These are phyloP conservation scores for Hyphodiscus sp. DNA, from an alignment of 2,329 filamentous ascomycete genomes.

Conservation along the genomic window DNA sequence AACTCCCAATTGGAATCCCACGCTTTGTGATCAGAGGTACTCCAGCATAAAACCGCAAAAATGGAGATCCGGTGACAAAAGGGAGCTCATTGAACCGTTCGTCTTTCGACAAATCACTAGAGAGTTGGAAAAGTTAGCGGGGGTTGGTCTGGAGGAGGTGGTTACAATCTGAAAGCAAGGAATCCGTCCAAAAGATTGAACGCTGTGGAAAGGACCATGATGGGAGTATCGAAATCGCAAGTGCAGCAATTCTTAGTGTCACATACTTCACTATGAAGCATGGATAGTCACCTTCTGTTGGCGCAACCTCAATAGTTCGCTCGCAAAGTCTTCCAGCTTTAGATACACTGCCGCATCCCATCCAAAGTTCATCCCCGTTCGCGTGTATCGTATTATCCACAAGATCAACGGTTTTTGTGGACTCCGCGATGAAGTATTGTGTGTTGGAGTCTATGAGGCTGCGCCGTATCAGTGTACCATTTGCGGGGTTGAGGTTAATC, in stretches of 20 bases:
- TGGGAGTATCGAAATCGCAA: background rate
- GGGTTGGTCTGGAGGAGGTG: too few species aligned
- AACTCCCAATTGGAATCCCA: constrained; percentile 46
- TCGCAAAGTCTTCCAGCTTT: constrained; percentile 29
- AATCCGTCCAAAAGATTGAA: too few species aligned
- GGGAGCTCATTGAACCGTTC: constrained; percentile 26
- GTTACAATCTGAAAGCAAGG: too few species aligned
- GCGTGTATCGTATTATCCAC: constrained; percentile 23
- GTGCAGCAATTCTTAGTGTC: background rate
- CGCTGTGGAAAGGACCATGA: too few species aligned
- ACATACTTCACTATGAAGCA: constrained; percentile 24
- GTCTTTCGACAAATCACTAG: constrained; percentile 23
- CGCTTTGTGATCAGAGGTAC: constrained; percentile 29
- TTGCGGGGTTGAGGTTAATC: background rate
- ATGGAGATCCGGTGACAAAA: constrained; percentile 24
- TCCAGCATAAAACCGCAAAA: constrained; percentile 28
- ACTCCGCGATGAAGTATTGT: constrained; percentile 47
- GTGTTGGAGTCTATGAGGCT: constrained; percentile 39
- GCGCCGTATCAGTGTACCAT: constrained; percentile 7
- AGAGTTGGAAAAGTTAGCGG: background rate
- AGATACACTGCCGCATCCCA: constrained; percentile 26
- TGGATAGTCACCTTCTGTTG: constrained; percentile 22
- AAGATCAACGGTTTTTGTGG: constrained; percentile 38
- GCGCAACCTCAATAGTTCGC: constrained; percentile 25
- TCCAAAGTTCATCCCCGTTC: constrained; percentile 28